Conservation (phyloP, 371 early-diverging fungal genomes). For the Mucor piriformis region DNA sequence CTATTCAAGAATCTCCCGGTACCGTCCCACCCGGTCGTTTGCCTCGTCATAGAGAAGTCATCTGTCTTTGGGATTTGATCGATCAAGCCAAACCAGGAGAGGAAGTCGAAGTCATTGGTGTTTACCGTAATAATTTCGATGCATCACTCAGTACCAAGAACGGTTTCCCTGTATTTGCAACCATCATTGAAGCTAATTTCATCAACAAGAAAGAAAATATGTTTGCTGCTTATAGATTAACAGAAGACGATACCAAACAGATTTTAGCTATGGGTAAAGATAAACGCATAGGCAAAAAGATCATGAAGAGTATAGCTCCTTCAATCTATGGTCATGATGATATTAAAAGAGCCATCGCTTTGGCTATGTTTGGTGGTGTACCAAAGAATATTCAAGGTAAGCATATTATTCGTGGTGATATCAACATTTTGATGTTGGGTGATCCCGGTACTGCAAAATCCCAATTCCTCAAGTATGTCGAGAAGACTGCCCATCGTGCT, state of each 20-base stretch:
- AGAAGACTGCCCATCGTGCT: constrained; percentile 94
- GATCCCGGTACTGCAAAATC: constrained; percentile 99
- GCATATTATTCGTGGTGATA: constrained; percentile 97
- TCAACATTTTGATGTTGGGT: constrained; percentile 98
- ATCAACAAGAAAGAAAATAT: constrained; percentile 88
- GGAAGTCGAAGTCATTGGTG: constrained; percentile 97
- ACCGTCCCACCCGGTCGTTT: constrained; percentile 97
- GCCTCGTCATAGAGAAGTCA: constrained; percentile 96
- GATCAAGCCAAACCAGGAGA: constrained; percentile 98
- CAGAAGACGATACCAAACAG: constrained; percentile 90
- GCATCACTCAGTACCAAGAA: constrained; percentile 88
- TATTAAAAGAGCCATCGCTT: constrained; percentile 95
- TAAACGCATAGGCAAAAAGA: constrained; percentile 80
- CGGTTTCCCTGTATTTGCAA: constrained; percentile 98
- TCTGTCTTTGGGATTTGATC: constrained; percentile 97
- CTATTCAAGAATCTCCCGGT: constrained; percentile 98
- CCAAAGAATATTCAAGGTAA: constrained; percentile 93
- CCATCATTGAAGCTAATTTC: constrained; percentile 95
- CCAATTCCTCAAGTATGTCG: constrained; percentile 98
- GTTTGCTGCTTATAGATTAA: constrained; percentile 83
- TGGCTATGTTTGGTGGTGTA: constrained; percentile 98
- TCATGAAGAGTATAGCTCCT: constrained; percentile 97
- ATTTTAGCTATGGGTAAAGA: constrained; percentile 84
- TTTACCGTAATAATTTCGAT: constrained; percentile 97
- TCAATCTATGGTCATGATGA: constrained; percentile 99